Base-by-base conservation (phyloP, 768 basidiomycete genomes). In the Flagelloscypha sp. region DNA sequence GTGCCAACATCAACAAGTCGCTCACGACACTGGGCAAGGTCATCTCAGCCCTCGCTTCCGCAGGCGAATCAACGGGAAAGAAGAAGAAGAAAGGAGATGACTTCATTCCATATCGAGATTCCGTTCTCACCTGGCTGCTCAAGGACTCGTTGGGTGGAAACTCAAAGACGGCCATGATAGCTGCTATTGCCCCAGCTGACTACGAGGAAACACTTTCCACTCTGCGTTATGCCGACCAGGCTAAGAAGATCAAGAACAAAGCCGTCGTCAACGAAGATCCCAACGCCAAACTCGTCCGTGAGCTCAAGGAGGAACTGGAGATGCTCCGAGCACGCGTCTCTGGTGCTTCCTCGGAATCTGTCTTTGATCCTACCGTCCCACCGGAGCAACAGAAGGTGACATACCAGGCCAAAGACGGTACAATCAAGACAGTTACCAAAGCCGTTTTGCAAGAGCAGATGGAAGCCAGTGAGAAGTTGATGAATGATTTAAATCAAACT, bases 201-300 rank as follows among this genome's bases (percentile, higher is more conserved):
- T 97, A 97, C 52, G 94, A 98, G 46, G 94, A 98, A 59, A 97
- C 94, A 11, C 66, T 98, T 42, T 89, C 89, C 60, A 98, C 94
- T 2, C 66, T 99, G 40, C 84, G 95, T 5, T 98, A 99, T 60
- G 95, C 95, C 48, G 92, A 95, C 69, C 89, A 89, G 56, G 93
- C 94, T 22, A 99, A 99, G 82, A 94, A 94, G 80, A 99, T 99
- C 63, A 97, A 93, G 79, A 99, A 97, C 62, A 94, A 97, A 66
- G 94, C 95, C 11, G 79, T 98, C 40, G 87, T 99, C 46, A 99
- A 99, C 62, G 95, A 99, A 65, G 95, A 99, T 72, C 95, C 95
- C 21, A 99, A 97, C 50, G 94, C 94, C 53, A 97, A 90, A 66
- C 83, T 99, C 38, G 93, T 99, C 38, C 82, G 93, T 31, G 94